Conservation (phyloP, 148 eudicot species). For the Persicaria tinctoria region DNA sequence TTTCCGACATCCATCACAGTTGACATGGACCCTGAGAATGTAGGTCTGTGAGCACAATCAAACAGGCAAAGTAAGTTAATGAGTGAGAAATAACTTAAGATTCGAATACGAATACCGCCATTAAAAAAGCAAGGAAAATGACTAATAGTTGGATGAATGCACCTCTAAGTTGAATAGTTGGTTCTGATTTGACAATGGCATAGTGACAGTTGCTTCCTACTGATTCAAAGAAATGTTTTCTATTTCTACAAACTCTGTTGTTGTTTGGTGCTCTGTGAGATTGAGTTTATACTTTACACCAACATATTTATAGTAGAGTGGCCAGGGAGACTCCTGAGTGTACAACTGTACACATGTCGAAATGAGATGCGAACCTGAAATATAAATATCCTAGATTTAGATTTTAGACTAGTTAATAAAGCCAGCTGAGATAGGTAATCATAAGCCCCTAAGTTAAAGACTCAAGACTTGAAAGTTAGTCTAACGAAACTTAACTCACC, state of each 20-base stretch:
- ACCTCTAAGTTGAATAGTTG: slow-evolving; percentile 4
- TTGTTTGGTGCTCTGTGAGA: neutral
- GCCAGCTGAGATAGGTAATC: no score
- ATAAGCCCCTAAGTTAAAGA: no score
- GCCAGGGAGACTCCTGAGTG: neutral
- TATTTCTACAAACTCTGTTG: neutral
- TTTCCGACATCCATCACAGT: neutral
- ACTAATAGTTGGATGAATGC: neutral
- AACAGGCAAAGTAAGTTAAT: neutral
- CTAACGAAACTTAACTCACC: neutral
- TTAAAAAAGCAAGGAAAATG: neutral
- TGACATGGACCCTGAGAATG: slow-evolving; percentile 6
- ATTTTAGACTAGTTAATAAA: neutral
- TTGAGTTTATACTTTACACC: neutral
- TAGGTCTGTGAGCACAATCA: neutral
- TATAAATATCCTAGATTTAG: neutral
- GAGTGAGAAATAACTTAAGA: neutral
- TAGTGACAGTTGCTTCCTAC: neutral
- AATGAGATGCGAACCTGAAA: neutral
- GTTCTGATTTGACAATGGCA: neutral
- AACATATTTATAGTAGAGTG: neutral
- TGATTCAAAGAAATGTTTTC: neutral
- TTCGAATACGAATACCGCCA: neutral
- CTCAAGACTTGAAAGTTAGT: neutral
- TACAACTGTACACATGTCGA: neutral